Percentiles rank a stretch among this genome's conserved stretches.
Evolutionary conservation across 768 basidiomycete genomes (phyloP).

Genomic region (Mycena vitilis): DNA sequence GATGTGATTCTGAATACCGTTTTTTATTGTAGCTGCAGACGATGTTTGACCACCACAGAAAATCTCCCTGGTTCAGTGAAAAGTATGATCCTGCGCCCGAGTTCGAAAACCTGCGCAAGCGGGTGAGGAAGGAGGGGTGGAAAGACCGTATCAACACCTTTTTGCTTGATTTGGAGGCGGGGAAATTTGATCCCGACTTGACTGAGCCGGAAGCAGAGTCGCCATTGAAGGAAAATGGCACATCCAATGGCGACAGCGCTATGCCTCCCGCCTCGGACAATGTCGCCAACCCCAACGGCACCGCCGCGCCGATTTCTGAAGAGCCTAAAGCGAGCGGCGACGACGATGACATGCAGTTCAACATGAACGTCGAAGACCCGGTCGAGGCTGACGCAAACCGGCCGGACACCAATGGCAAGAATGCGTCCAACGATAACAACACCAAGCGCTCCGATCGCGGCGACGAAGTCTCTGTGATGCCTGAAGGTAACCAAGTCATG

Average conservation of each 20-base stretch:
- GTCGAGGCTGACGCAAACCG: conserved; percentile 69
- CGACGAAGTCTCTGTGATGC: conserved; percentile 77
- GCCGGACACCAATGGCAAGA: conserved; percentile 70
- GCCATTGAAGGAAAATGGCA: conserved; percentile 62
- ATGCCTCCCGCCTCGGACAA: conserved; percentile 25
- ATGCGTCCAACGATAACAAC: conserved; percentile 47
- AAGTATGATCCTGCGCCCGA: conserved; percentile 89
- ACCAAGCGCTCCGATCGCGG: conserved; percentile 63
- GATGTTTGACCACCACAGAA: conserved; percentile 95
- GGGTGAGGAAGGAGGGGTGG: conserved; percentile 90
- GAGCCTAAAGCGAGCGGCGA: conserved; percentile 63
- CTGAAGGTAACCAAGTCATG: conserved; percentile 92
- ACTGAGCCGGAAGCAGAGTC: conserved; percentile 70
- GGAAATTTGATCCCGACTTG: conserved; percentile 86
- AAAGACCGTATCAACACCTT: conserved; percentile 78
- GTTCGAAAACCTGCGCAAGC: conserved; percentile 74
- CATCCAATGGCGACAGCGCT: conserved; percentile 52
- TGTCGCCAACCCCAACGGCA: conserved; percentile 54
- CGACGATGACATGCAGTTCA: conserved; percentile 84
- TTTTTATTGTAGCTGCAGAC: conserved; percentile 84
- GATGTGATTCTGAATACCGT: conserved; percentile 39
- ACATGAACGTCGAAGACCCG: conserved; percentile 74
- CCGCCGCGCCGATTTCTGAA: conserved; percentile 52
- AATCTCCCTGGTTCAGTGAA: conserved; percentile 97
- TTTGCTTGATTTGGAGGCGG: conserved; percentile 82